These are phyloP conservation scores for Torulaspora indica DNA, from an alignment of 805 yeast species.

Conservation along the genomic window DNA sequence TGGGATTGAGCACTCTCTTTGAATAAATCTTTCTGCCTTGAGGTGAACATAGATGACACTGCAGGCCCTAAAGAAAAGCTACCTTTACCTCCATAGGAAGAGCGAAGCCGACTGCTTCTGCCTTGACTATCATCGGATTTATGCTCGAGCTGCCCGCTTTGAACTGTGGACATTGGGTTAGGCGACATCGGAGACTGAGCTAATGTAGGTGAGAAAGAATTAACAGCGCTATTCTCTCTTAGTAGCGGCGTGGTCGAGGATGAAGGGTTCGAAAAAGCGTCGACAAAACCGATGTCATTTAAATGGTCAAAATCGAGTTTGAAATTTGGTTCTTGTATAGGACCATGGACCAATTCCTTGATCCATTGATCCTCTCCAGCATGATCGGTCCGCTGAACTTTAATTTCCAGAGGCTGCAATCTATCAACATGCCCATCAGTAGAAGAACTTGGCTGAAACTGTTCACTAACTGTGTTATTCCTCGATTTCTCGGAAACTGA, in stretches of 20 bases:
- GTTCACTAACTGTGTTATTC: not conserved
- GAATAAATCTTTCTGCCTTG: conserved; percentile 62
- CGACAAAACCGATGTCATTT: conserved; percentile 54
- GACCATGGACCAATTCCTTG: conserved; percentile 55
- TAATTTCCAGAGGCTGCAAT: not conserved
- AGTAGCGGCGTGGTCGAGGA: conserved; percentile 8
- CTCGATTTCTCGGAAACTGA: not conserved
- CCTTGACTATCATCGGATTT: conserved; percentile 16
- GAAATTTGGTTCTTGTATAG: conserved; percentile 59
- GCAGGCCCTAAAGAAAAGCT: conserved; percentile 16
- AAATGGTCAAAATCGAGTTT: conserved; percentile 43
- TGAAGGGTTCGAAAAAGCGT: conserved; percentile 11
- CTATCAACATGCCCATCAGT: not conserved
- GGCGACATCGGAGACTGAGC: not conserved
- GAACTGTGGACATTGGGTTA: conserved; percentile 2
- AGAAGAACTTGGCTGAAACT: not conserved
- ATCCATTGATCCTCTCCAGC: conserved; percentile 46
- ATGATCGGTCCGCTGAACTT: not conserved
- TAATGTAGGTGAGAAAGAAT: conserved; percentile 3
- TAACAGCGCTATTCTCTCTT: conserved; percentile 2
- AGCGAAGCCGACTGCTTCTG: conserved; percentile 5
- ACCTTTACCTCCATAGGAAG: conserved; percentile 4
- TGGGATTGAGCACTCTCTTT: conserved; percentile 37
- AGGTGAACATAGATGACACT: conserved; percentile 51
- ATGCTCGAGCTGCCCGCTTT: conserved; percentile 2